A percentile compares a stretch with the other conserved stretches of the same genome.
phyloP scores from a whole-genome alignment of 2,329 filamentous ascomycete species.

The Neoascochyta sp. region DNA sequence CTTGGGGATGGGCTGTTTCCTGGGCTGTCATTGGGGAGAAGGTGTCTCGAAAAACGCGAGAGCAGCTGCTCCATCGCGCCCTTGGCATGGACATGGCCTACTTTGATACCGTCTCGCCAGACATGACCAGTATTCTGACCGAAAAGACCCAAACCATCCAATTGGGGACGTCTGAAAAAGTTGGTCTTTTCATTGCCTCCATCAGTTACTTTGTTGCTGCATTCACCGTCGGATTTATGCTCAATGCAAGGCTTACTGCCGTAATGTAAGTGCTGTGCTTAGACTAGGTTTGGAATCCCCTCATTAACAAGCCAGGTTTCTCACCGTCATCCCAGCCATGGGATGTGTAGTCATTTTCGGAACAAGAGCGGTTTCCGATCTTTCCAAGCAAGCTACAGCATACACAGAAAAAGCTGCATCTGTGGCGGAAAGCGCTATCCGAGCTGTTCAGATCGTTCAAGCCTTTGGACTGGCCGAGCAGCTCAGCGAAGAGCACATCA shows the following conservation, averaged over 20 bases:
- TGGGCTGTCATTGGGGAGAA: conserved; percentile 51
- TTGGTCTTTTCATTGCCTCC: conserved; percentile 46
- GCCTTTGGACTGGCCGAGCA: conserved; percentile 46
- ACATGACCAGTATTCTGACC: conserved; percentile 47
- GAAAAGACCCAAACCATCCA: conserved; percentile 48
- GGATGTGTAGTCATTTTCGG: conserved; percentile 42
- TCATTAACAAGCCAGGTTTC: conserved; percentile 34
- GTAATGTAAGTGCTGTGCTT: conserved; percentile 40
- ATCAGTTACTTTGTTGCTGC: conserved; percentile 47
- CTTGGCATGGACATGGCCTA: conserved; percentile 52
- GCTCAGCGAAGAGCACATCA: conserved; percentile 39
- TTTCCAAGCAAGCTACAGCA: conserved; percentile 38
- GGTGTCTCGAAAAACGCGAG: conserved; percentile 47
- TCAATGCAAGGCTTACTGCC: conserved; percentile 42
- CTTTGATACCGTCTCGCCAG: conserved; percentile 49
- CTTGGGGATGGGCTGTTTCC: conserved; percentile 49
- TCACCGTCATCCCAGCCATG: conserved; percentile 50
- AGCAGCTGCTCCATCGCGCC: conserved; percentile 46
- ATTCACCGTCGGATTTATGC: conserved; percentile 45
- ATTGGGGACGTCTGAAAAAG: conserved; percentile 47
- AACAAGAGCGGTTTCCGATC: conserved; percentile 41
- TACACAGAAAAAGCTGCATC: conserved; percentile 43
- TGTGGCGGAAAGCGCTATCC: conserved; percentile 46
- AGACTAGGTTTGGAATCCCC: too few species aligned
- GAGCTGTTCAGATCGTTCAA: conserved; percentile 48